Conservation (phyloP, 768 basidiomycete genomes). For the Phylloporus arenicola region DNA sequence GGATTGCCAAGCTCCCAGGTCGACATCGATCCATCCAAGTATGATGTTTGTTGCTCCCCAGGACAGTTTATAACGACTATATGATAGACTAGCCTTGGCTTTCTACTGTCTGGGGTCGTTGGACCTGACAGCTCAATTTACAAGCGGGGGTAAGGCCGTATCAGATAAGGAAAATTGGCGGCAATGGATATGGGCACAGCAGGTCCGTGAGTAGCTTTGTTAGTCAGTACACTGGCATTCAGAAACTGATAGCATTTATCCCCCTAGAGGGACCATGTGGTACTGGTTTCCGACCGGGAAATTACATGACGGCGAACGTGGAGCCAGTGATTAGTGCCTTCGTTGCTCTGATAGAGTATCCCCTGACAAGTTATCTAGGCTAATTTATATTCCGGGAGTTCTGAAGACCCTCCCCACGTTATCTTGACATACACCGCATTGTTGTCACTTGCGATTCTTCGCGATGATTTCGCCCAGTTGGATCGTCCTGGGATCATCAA, state of each 20-base stretch:
- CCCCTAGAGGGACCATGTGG: constrained; percentile 52
- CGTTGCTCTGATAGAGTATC: not conserved
- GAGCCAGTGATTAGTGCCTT: constrained; percentile 8
- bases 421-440: constrained; percentile 94
- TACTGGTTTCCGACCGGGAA: constrained; percentile 69
- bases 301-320: constrained; percentile 53
- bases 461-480: constrained; percentile 75
- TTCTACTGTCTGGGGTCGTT: constrained; percentile 88
- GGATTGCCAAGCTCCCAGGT: constrained; percentile 67
- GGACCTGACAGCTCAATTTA: constrained; percentile 60
- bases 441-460: constrained; percentile 73
- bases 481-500: constrained; percentile 61
- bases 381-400: constrained; percentile 35
- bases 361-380: constrained; percentile 22
- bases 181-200: constrained; percentile 88
- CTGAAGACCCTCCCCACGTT: constrained; percentile 69
- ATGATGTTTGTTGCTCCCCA: constrained; percentile 17
- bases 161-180: constrained; percentile 60
- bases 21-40: constrained; percentile 73
- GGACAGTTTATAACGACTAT: constrained; percentile 10
- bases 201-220: constrained; percentile 45
- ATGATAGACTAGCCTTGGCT: constrained; percentile 66
- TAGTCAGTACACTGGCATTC: not conserved
- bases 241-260: not conserved
- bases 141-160: constrained; percentile 36